Base-by-base conservation (phyloP, 2,329 filamentous ascomycete genomes). In the Tolypocladium album region DNA sequence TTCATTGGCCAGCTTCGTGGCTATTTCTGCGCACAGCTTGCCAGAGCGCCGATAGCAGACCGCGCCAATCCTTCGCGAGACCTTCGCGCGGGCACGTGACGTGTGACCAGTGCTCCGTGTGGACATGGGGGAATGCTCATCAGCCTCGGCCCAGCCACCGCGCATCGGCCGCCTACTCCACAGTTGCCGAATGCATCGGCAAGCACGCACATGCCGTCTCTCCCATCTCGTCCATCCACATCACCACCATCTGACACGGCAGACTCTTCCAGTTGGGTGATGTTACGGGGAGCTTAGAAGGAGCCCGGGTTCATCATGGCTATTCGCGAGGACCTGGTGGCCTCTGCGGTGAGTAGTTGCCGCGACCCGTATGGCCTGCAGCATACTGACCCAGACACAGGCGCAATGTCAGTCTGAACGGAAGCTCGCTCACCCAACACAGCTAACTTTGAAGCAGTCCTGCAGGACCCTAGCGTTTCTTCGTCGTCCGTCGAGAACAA, bases 391-490 rank as follows among this genome's bases (percentile, higher is more conserved):
- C 39, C 55, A 47, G n/a, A 60, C 17, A 50, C 64, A 76, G 77
- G 71, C 71, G 60, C 76, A 79, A 72, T 79, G 77, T 79, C 62
- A 67, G 77, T 74, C 55, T 74, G 50, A 53, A 53, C 31, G 31
- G 20, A 22, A 36, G 27, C 59, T 38, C 53, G 55, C 56, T 38
- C 42, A n/a, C 6, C 9, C 34, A 17, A 20, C 39, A 20, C 47
- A 40, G 47, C 45, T 58, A 34, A 69, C 69, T 52, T 24, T 13
- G 24, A 45, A 58, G 52, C 70, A 93, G 91, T 99, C 75, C 86
- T 99, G 62, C 91, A 95, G 77, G 94, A 99, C 73, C 92, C 94
- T 13, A 95, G 88, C 58, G 93, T 99, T 66, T 86, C 91, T 43
- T 85, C 86, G 12, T 93, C 94, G 6, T 88, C 94, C n/a, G 78